Evolutionary conservation across 495 filamentous ascomycete genomes (phyloP).

Genomic region (Xylaria longipes): DNA sequence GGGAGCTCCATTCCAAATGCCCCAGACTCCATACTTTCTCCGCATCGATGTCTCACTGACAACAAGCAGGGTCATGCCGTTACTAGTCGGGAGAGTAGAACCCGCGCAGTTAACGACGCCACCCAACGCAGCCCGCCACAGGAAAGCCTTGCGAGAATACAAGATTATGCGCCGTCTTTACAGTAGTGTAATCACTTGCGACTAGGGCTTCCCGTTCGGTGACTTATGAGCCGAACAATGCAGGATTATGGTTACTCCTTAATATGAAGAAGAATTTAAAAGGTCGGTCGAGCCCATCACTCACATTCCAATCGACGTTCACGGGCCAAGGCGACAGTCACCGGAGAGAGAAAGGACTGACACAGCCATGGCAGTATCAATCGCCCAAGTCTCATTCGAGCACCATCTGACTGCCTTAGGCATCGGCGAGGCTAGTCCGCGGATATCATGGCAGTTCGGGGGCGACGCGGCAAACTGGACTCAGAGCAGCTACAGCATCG

Average conservation of each 20-base stretch:
- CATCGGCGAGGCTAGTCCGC: slow-evolving; percentile 36
- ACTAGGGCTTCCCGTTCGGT: background rate
- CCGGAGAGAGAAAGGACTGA: background rate
- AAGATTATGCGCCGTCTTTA: background rate
- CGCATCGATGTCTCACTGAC: background rate
- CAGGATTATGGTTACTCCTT: background rate
- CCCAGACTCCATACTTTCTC: background rate
- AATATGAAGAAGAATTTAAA: background rate
- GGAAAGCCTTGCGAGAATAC: background rate
- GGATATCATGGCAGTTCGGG: slow-evolving; percentile 43
- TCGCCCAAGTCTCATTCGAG: slow-evolving; percentile 41
- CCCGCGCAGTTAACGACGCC: background rate
- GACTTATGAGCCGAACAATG: background rate
- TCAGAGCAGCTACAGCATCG: slow-evolving; percentile 38
- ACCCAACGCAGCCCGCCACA: background rate
- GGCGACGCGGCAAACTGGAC: slow-evolving; percentile 33
- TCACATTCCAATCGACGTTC: background rate
- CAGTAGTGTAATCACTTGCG: too few species aligned
- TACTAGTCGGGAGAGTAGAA: background rate
- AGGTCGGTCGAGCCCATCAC: background rate
- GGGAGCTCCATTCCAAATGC: background rate
- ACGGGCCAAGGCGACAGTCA: background rate
- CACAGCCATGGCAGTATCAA: slow-evolving; percentile 34
- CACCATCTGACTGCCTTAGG: slow-evolving; percentile 40
- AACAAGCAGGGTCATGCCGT: background rate